Evolutionary conservation across 2,329 filamentous ascomycete species (phyloP).

Genomic region (Aspergillus pseudoterreus): DNA sequence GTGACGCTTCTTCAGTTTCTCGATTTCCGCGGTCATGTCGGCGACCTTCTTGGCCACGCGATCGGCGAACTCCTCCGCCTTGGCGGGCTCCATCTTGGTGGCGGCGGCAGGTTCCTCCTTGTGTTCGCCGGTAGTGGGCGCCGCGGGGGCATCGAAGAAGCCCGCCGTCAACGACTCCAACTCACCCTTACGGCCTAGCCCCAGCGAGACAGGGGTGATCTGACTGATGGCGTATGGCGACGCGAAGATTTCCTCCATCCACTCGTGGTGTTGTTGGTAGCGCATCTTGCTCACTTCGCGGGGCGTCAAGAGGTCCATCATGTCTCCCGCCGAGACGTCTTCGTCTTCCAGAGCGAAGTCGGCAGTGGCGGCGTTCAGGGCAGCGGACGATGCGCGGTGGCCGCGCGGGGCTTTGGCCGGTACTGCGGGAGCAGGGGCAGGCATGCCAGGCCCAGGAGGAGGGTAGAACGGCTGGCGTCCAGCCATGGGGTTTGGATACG

Average conservation of each 20-base stretch:
- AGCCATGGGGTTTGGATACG: conserved; percentile 33
- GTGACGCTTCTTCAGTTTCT: conserved; percentile 77
- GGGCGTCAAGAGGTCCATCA: conserved; percentile 85
- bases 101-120: conserved; percentile 28
- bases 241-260: conserved; percentile 96
- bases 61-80: conserved; percentile 79
- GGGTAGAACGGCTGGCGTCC: conserved; percentile 36
- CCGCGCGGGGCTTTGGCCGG: conserved; percentile 40
- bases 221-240: conserved; percentile 83
- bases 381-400: conserved; percentile 39
- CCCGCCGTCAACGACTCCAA: conserved; percentile 77
- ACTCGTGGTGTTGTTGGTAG: conserved; percentile 94
- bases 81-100: conserved; percentile 66
- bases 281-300: conserved; percentile 82
- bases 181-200: conserved; percentile 78
- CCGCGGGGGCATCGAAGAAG: conserved; percentile 66
- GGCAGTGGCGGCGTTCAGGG: conserved; percentile 36
- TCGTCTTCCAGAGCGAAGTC: conserved; percentile 71
- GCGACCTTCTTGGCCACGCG: conserved; percentile 69
- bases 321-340: conserved; percentile 79
- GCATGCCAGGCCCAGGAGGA: conserved; percentile 24
- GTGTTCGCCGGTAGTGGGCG: conserved; percentile 24
- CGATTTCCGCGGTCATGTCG: conserved; percentile 75
- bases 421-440: conserved; percentile 20
- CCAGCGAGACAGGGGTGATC: conserved; percentile 82